Conservation (phyloP, 805 yeast genomes). For the Naumovozyma baii region DNA sequence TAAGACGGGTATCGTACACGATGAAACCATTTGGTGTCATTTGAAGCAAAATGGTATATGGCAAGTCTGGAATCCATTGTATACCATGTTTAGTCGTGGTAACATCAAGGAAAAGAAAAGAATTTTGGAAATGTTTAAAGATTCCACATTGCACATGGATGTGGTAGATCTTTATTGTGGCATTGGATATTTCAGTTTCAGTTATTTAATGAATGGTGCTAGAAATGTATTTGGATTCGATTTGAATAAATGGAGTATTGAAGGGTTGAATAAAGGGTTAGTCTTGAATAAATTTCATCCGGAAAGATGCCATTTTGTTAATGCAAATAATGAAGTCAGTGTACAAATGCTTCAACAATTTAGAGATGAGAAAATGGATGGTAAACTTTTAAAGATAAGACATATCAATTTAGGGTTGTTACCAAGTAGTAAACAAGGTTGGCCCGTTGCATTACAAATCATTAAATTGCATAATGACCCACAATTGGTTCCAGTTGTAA, state of each 20-base stretch:
- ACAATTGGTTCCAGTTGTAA: constrained; percentile 12
- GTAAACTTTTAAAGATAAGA: constrained; percentile 25
- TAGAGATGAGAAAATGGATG: constrained; percentile 3
- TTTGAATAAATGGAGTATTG: constrained; percentile 73
- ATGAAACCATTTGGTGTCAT: constrained; percentile 51
- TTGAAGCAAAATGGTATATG: constrained; percentile 61
- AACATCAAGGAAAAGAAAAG: constrained; percentile 74
- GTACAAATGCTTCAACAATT: constrained; percentile 31
- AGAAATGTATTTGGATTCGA: constrained; percentile 64
- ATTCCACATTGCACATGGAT: constrained; percentile 31
- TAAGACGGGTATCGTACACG: background rate
- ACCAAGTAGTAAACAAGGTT: constrained; percentile 59
- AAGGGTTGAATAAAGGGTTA: constrained; percentile 56
- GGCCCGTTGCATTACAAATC: constrained; percentile 38
- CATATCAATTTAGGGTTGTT: constrained; percentile 73
- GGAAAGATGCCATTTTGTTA: constrained; percentile 36
- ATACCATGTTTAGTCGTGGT: constrained; percentile 84
- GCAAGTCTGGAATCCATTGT: constrained; percentile 78
- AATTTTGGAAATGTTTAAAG: constrained; percentile 36
- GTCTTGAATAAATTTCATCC: constrained; percentile 32
- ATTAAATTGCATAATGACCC: constrained; percentile 9
- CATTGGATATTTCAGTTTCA: constrained; percentile 72
- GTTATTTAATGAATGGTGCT: constrained; percentile 52
- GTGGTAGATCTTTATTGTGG: constrained; percentile 74
- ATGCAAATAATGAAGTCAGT: constrained; percentile 53